phyloP scores from a whole-genome alignment of 352 stramenopile species.

The Phytophthora melonis region DNA sequence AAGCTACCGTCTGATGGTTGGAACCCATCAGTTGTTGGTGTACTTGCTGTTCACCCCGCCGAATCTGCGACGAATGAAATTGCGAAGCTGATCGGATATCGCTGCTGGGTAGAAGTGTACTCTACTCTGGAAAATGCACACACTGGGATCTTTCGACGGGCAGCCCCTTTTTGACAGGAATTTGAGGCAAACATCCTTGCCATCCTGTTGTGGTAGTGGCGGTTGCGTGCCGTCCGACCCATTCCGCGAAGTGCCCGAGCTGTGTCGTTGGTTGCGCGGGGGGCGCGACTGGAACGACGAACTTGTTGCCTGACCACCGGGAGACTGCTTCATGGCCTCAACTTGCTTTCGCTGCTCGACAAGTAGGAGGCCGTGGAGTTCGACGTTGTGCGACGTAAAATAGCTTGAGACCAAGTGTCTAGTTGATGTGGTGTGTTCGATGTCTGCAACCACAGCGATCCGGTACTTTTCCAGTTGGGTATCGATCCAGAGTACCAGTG shows the following conservation, averaged over 20 bases:
- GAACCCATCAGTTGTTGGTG: not conserved
- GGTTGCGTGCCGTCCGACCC: not conserved
- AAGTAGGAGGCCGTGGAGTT: not conserved
- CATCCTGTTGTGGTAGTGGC: not conserved
- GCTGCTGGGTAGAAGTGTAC: not conserved
- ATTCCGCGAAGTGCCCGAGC: not conserved
- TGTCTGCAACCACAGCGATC: not conserved
- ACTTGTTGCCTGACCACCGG: not conserved
- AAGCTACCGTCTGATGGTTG: not conserved
- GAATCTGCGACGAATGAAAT: not conserved
- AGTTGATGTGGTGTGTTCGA: not conserved
- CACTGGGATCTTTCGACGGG: not conserved
- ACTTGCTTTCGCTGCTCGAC: not conserved
- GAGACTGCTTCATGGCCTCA: not conserved
- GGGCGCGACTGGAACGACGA: not conserved
- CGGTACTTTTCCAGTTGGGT: not conserved
- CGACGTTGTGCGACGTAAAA: not conserved
- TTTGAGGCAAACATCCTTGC: not conserved
- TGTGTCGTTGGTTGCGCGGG: not conserved
- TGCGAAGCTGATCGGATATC: not conserved
- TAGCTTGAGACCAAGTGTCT: not conserved
- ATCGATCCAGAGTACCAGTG: constrained; percentile 10
- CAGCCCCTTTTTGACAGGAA: not conserved
- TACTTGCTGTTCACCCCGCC: not conserved
- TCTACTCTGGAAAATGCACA: not conserved